Base-by-base conservation (phyloP, 108 stramenopile genomes). In the Aureococcus anophagefferens region DNA sequence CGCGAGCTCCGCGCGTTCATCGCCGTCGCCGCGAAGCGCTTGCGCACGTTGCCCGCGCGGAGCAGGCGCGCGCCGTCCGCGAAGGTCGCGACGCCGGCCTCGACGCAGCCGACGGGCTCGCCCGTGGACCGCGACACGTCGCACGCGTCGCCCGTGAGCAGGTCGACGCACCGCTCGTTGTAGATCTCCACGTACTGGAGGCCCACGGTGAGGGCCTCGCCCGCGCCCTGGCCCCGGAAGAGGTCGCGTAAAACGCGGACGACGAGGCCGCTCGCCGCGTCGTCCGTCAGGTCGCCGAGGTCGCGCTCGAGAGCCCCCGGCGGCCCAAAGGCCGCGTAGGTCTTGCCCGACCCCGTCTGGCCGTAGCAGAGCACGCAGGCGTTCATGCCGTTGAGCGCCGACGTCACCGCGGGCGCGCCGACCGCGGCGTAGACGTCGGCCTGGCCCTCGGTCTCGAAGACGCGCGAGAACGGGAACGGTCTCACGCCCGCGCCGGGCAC, bases 1-100 rank as follows among this genome's bases (percentile, higher is more conserved):
- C 74, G 68, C 25, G 70, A 68, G 16, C 33, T 46, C n/a, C 74
- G 74, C 11, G 77, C 80, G 67, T 81, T 81, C 80, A 81, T 81
- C 34, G 68, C 67, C 16, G 80, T 81, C 16, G 77, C 80, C 3
- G 80, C 80, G 28, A 71, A 37, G 34, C 67, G 66, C 62, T 77
- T 77, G 63, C 73, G 68, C 0, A 15, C 29, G 28, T 74, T 73
- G 37, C 77, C 80, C 0, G 29, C 21, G 63, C 63, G 40, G 31
- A 79, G 67, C 0, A 79, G 40, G 0, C 71, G 9, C 33, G 45
- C 21, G 5, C 70, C 29, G n/a, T 70, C 78, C 5, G 13, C 59
- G 30, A 45, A 31, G 15, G 62, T 30, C 35, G 32, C 30, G n/a
- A 79, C 70, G 37, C 21, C 29, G 5, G 63, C 36, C 62, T 73